A percentile compares a stretch with the other conserved stretches of the same genome.
These are phyloP conservation scores for Phyllosticta capitalensis DNA, from an alignment of 2,329 filamentous ascomycete genomes.

Conservation along the genomic window DNA sequence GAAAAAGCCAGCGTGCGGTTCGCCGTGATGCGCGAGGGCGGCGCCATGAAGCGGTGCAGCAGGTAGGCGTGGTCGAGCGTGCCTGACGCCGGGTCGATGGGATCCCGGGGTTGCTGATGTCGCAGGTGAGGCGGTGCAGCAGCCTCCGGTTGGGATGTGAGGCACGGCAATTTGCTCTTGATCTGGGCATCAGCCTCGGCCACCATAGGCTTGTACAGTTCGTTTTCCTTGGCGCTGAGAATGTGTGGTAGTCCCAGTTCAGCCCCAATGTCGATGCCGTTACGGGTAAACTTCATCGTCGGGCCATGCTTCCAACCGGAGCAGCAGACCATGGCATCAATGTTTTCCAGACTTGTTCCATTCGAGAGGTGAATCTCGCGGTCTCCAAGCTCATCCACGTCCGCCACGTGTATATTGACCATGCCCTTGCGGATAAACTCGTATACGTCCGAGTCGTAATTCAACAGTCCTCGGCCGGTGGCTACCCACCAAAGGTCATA, in stretches of 20 bases:
- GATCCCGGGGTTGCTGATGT: background rate
- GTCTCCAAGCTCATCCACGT: conserved; percentile 41
- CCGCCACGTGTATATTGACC: conserved; percentile 47
- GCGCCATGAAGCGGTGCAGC: conserved; percentile 35
- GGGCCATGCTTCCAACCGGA: conserved; percentile 50
- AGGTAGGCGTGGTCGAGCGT: conserved; percentile 28
- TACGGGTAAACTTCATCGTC: conserved; percentile 37
- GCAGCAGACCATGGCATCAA: conserved; percentile 44
- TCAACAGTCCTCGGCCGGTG: conserved; percentile 49
- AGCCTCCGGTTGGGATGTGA: conserved; percentile 19
- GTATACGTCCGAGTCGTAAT: conserved; percentile 50
- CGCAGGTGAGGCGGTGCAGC: background rate
- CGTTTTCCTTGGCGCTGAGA: background rate
- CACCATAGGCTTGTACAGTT: conserved; percentile 13
- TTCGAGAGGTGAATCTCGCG: conserved; percentile 39
- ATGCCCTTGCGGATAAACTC: conserved; percentile 44
- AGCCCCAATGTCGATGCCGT: conserved; percentile 2
- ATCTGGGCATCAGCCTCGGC: conserved; percentile 43
- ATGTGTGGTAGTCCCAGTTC: conserved; percentile 18
- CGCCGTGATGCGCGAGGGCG: conserved; percentile 21
- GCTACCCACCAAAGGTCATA: conserved; percentile 43
- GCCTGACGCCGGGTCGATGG: conserved; percentile 1
- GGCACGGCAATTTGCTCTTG: conserved; percentile 41
- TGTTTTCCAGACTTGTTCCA: conserved; percentile 21
- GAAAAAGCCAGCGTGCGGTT: conserved; percentile 32